A percentile compares a stretch with the other conserved stretches of the same genome.
Evolutionary conservation across 108 stramenopile species (phyloP).

Genomic region (Fistulifera pelliculosa): DNA sequence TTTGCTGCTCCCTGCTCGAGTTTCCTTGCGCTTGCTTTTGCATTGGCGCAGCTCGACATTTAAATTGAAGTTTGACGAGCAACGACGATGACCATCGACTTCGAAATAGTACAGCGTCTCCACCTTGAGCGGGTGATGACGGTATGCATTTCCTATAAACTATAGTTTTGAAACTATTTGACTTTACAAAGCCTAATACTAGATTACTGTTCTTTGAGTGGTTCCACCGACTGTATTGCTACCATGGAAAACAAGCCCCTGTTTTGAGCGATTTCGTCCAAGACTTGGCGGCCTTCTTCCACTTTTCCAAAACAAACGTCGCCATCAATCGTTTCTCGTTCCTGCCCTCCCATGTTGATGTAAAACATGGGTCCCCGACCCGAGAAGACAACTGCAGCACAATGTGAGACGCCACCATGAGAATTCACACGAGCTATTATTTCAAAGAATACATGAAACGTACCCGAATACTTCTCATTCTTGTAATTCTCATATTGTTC

Average conservation of each 20-base stretch:
- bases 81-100: too few relatives aligned
- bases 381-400: neutral
- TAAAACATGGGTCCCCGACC: neutral
- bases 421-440: too few relatives aligned
- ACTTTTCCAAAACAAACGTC: conserved; percentile 2
- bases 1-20: conserved; percentile 27
- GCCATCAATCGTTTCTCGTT: neutral
- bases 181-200: too few relatives aligned
- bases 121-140: too few relatives aligned
- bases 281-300: neutral
- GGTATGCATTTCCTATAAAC: too few relatives aligned
- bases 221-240: too few relatives aligned
- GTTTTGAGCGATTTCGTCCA: neutral
- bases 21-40: conserved; percentile 30
- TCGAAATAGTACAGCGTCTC: too few relatives aligned
- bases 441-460: neutral
- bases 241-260: too few relatives aligned
- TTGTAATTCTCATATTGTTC: neutral
- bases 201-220: too few relatives aligned
- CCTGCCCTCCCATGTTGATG: neutral
- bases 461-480: neutral
- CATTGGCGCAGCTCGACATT: conserved; percentile 32
- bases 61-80: neutral
- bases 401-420: too few relatives aligned
- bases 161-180: too few relatives aligned